A percentile compares a stretch with the other conserved stretches of the same genome.
These are phyloP conservation scores for Collybiopsis confluens DNA, from an alignment of 768 basidiomycete species.

Conservation along the genomic window DNA sequence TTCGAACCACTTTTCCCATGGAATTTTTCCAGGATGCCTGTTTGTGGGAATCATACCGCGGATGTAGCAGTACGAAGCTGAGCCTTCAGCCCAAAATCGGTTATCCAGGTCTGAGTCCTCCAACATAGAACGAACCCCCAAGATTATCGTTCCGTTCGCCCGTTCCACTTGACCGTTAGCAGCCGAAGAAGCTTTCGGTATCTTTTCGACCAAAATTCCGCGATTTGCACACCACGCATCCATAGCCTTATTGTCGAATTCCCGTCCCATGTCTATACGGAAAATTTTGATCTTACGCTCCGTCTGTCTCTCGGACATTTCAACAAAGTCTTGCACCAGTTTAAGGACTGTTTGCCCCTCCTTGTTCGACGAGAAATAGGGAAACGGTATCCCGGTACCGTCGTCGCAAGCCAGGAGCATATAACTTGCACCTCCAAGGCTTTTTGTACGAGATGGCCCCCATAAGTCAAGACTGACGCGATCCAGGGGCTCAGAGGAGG, in stretches of 20 bases:
- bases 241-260: neutral
- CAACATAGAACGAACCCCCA: neutral
- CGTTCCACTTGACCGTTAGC: neutral
- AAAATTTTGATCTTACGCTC: neutral
- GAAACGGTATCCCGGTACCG: neutral
- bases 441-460: neutral
- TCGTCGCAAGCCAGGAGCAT: neutral
- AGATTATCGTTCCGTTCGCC: neutral
- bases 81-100: neutral
- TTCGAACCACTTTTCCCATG: neutral
- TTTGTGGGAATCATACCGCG: neutral
- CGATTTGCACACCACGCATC: neutral
- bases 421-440: neutral
- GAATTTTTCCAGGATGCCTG: neutral
- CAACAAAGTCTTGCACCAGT: neutral
- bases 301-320: neutral
- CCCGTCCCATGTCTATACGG: neutral
- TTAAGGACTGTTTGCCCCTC: neutral
- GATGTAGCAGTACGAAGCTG: neutral
- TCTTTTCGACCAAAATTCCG: neutral
- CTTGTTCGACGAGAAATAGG: neutral
- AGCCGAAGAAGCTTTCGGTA: neutral
- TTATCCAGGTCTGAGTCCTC: neutral
- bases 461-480: slow-evolving; percentile 1
- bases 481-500: neutral